These are phyloP conservation scores for Scheffersomyces parashehatae DNA, from an alignment of 1,139 yeast genomes.

Conservation along the genomic window DNA sequence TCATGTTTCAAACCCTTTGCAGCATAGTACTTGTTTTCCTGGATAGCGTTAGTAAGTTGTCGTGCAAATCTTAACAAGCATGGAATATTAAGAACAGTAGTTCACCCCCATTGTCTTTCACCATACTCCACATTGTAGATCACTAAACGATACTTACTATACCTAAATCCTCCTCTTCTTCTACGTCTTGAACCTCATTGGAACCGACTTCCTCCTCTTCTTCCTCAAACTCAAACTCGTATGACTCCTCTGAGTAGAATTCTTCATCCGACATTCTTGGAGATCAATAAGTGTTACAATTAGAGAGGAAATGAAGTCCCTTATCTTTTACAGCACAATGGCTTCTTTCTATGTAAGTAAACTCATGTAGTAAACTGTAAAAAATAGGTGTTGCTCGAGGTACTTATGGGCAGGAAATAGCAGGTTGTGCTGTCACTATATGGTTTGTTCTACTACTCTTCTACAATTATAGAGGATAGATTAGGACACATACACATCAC, in stretches of 20 bases:
- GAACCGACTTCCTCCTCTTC: slow-evolving; percentile 4
- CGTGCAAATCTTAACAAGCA: not conserved
- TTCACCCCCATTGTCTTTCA: too few relatives aligned
- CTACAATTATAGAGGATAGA: too few relatives aligned
- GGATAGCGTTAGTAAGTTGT: slow-evolving; percentile 21
- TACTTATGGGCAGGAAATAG: too few relatives aligned
- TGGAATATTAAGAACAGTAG: not conserved
- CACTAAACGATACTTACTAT: slow-evolving; percentile 13
- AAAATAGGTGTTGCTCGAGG: too few relatives aligned
- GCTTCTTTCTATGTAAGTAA: too few relatives aligned
- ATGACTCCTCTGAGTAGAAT: slow-evolving; percentile 60
- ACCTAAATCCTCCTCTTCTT: slow-evolving; percentile 12
- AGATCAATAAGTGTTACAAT: not conserved
- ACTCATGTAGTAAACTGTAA: too few relatives aligned
- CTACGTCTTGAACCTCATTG: slow-evolving; percentile 17
- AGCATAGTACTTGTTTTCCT: slow-evolving; percentile 59
- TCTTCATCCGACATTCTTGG: slow-evolving; percentile 56
- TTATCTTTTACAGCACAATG: too few relatives aligned
- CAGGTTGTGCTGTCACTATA: too few relatives aligned
- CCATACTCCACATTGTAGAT: too few relatives aligned
- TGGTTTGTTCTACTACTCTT: too few relatives aligned
- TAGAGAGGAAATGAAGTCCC: too few relatives aligned
- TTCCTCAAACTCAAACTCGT: slow-evolving; percentile 50
- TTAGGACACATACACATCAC: too few relatives aligned
- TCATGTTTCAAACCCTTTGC: slow-evolving; percentile 69